Evolutionary conservation across 2,329 filamentous ascomycete species (phyloP).

Genomic region (Pseudovirgaria hyperparasitica): DNA sequence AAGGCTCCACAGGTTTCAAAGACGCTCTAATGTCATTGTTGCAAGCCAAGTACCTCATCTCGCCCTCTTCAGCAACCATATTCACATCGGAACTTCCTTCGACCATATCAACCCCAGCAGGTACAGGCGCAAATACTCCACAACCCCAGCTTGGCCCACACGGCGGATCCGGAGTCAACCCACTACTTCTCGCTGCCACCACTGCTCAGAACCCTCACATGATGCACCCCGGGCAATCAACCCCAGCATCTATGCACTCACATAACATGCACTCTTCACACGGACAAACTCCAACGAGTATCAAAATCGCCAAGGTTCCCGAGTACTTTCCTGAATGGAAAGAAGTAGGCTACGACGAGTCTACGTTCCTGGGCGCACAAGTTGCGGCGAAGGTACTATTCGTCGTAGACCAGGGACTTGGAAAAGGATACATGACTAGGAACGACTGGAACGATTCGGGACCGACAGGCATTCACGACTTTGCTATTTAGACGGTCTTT

Average conservation of each 20-base stretch:
- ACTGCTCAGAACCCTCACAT: constrained; percentile 49
- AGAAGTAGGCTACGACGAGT: constrained; percentile 62
- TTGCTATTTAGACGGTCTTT: constrained; percentile 17
- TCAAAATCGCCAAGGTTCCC: constrained; percentile 65
- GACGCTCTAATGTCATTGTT: constrained; percentile 77
- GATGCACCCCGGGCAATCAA: constrained; percentile 24
- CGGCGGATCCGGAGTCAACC: constrained; percentile 56
- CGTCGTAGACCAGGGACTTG: constrained; percentile 52
- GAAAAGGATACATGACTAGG: constrained; percentile 56
- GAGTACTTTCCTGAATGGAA: constrained; percentile 89
- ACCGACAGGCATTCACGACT: constrained; percentile 51
- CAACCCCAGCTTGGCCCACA: constrained; percentile 42
- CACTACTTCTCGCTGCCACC: constrained; percentile 82
- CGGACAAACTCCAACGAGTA: constrained; percentile 68
- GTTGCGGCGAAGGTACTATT: constrained; percentile 69
- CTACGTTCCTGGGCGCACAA: constrained; percentile 75
- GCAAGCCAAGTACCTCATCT: constrained; percentile 72
- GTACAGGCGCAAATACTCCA: constrained; percentile 85
- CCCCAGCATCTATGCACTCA: constrained; percentile 13
- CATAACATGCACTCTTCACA: constrained; percentile 48
- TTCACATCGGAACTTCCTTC: constrained; percentile 96
- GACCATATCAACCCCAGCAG: constrained; percentile 79
- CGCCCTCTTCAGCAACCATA: constrained; percentile 84
- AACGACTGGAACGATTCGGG: constrained; percentile 57
- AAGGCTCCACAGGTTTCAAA: constrained; percentile 51